A percentile compares a stretch with the other conserved stretches of the same genome.
Evolutionary conservation across 805 yeast genomes (phyloP).

Genomic region (Sungouiozyma ichnusensis): DNA sequence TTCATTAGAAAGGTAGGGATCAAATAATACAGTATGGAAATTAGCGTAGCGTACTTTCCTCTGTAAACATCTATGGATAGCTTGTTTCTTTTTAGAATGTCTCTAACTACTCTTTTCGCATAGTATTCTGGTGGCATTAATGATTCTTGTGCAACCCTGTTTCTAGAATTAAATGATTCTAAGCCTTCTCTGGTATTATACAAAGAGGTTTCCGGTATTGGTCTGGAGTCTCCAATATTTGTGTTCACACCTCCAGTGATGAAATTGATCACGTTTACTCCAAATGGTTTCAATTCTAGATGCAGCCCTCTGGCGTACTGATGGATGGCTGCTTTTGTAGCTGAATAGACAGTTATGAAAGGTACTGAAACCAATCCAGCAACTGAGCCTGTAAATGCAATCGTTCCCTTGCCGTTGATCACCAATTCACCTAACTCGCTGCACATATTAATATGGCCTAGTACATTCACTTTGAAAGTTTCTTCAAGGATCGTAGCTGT

Average conservation of each 20-base stretch:
- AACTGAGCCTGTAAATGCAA: slow-evolving; percentile 65
- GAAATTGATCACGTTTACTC: slow-evolving; percentile 55
- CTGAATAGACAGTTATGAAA: slow-evolving; percentile 51
- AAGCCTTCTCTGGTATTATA: slow-evolving; percentile 41
- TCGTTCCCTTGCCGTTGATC: slow-evolving; percentile 54
- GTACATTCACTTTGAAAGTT: slow-evolving; percentile 54
- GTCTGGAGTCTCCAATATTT: slow-evolving; percentile 53
- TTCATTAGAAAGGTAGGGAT: slow-evolving; percentile 42
- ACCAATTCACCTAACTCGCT: slow-evolving; percentile 45
- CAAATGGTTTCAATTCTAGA: slow-evolving; percentile 59
- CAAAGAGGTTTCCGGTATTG: slow-evolving; percentile 42
- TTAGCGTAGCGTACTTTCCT: slow-evolving; percentile 36
- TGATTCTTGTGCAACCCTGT: slow-evolving; percentile 50
- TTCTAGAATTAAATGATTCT: slow-evolving; percentile 39
- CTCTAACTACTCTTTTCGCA: slow-evolving; percentile 45
- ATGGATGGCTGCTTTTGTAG: slow-evolving; percentile 67
- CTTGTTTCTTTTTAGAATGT: slow-evolving; percentile 27
- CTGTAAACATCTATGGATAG: slow-evolving; percentile 43
- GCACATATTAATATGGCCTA: slow-evolving; percentile 54
- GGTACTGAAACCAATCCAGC: slow-evolving; percentile 60
- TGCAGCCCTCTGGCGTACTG: slow-evolving; percentile 53
- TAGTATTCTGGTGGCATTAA: slow-evolving; percentile 52
- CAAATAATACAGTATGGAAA: slow-evolving; percentile 27
- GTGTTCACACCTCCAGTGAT: slow-evolving; percentile 71
- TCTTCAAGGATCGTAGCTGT: slow-evolving; percentile 40